Conservation (phyloP, 1,284 basidiomycete genomes). For the Cerrena zonata region DNA sequence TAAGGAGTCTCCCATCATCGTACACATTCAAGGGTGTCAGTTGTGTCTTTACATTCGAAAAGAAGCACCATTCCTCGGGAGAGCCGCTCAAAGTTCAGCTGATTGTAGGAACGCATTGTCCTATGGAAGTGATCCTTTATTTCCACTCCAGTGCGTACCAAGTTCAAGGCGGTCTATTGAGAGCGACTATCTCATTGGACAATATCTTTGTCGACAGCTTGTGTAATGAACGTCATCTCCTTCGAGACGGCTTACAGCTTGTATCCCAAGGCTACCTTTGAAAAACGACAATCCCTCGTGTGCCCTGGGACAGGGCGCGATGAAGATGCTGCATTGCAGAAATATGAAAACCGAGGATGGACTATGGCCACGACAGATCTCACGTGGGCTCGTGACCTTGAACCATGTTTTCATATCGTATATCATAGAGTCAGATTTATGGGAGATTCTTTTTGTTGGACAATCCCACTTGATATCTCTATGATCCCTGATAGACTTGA, state of each 20-base stretch:
- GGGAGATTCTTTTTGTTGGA: not conserved
- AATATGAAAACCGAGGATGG: constrained; percentile 25
- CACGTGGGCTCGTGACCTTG: too few species aligned
- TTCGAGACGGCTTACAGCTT: constrained; percentile 23
- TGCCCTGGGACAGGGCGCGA: constrained; percentile 7
- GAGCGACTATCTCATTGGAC: not conserved
- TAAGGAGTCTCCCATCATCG: not conserved
- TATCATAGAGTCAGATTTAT: too few species aligned
- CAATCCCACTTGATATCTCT: not conserved
- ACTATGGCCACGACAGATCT: too few species aligned
- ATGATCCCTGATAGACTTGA: not conserved
- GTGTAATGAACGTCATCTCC: constrained; percentile 26
- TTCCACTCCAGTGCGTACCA: constrained; percentile 14
- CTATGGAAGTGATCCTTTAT: constrained; percentile 11
- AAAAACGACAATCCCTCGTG: constrained; percentile 17
- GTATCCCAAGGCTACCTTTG: constrained; percentile 27
- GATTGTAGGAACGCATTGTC: constrained; percentile 6
- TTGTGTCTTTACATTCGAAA: constrained; percentile 10
- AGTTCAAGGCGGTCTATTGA: not conserved
- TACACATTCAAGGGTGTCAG: not conserved
- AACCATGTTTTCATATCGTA: too few species aligned
- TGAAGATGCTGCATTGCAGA: constrained; percentile 13
- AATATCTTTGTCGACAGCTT: constrained; percentile 33
- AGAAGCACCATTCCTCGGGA: not conserved
- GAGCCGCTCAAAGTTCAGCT: constrained; percentile 11